Conservation (phyloP, 306 rosid genomes). For the Pterocarpus macrocarpus region DNA sequence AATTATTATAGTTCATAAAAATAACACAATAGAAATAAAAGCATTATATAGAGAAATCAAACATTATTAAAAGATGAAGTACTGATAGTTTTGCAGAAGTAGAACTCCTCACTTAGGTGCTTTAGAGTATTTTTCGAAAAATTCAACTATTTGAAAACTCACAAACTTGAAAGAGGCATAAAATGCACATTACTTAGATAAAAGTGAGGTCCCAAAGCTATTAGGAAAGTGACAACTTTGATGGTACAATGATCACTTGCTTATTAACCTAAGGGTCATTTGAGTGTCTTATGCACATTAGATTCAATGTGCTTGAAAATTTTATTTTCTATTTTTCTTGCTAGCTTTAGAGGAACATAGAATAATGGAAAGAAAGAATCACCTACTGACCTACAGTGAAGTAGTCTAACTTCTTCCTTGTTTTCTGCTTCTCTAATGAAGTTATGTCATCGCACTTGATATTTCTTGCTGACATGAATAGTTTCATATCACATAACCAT, state of each 20-base stretch:
- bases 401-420: background rate
- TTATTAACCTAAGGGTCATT: conserved; percentile 22
- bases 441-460: background rate
- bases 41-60: conserved; percentile 1
- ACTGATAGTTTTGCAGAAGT: background rate
- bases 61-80: conserved; percentile 1
- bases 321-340: background rate
- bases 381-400: background rate
- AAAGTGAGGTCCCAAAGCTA: background rate
- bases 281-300: background rate
- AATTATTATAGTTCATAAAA: background rate
- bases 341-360: background rate
- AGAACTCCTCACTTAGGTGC: background rate
- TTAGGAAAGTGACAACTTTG: conserved; percentile 12
- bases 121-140: background rate
- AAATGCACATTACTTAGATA: background rate
- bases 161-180: conserved; percentile 23
- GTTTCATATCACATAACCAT: conserved; percentile 2
- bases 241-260: conserved; percentile 13
- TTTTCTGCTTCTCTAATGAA: too few species aligned
- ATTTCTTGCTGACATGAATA: background rate
- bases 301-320: background rate
- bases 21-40: background rate
- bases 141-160: conserved; percentile 5
- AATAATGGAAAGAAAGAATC: too few species aligned